Evolutionary conservation across 2,329 filamentous ascomycete genomes (phyloP).

Genomic region (Fusarium agapanthi): DNA sequence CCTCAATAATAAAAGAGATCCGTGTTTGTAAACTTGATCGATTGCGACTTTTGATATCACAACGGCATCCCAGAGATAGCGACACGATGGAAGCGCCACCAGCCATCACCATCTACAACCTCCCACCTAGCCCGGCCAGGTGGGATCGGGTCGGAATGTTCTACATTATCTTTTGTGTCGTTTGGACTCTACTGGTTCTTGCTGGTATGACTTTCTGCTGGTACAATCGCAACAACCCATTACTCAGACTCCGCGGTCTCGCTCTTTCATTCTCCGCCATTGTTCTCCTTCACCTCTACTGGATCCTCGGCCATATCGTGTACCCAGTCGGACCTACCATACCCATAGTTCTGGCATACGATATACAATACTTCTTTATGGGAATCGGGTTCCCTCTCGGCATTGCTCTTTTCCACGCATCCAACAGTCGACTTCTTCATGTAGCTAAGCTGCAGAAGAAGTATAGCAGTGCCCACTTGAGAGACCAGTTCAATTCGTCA

Average conservation of each 20-base stretch:
- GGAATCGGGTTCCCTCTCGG: background rate
- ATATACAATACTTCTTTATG: background rate
- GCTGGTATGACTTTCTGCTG: background rate
- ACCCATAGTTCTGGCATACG: background rate
- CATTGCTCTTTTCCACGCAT: background rate
- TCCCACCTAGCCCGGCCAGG: background rate
- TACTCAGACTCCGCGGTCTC: background rate
- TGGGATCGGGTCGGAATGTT: background rate
- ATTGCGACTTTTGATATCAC: background rate
- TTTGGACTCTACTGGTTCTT: background rate
- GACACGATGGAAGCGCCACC: background rate
- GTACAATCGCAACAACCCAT: background rate
- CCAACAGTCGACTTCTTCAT: background rate
- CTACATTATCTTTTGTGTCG: background rate
- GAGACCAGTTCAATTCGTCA: background rate
- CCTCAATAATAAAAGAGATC: background rate
- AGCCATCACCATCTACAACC: background rate
- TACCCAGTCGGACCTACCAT: background rate
- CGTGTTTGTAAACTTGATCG: accelerated
- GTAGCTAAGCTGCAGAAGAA: background rate
- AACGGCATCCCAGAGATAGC: background rate
- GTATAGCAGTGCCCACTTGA: background rate
- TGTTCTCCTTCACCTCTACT: background rate
- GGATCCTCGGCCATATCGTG: background rate
- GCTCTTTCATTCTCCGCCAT: background rate